Evolutionary conservation across 306 rosid genomes (phyloP).

Genomic region (Cicer judaicum): DNA sequence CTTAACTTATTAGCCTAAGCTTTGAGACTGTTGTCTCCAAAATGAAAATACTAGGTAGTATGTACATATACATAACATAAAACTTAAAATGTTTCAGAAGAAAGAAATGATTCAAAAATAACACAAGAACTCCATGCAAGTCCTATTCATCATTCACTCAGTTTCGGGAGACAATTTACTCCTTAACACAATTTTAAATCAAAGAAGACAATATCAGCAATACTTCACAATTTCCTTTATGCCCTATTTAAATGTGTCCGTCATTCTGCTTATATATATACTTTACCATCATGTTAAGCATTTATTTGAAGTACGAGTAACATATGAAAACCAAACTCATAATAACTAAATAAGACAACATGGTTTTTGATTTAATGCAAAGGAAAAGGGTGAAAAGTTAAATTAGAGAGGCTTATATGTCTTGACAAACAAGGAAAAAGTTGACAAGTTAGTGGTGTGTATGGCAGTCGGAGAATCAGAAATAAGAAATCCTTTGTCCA

Average conservation of each 20-base stretch:
- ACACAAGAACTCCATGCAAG: conserved; percentile 6
- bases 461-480: conserved; percentile 17
- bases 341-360: conserved; percentile 18
- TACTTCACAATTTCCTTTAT: conserved; percentile 18
- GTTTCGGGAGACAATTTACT: neutral
- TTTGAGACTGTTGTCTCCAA: conserved; percentile 21
- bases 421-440: conserved; percentile 12
- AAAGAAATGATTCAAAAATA: conserved; percentile 16
- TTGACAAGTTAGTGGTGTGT: conserved; percentile 21
- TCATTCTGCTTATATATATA: conserved; percentile 8
- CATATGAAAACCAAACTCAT: conserved; percentile 30
- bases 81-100: conserved; percentile 19
- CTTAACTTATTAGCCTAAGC: neutral
- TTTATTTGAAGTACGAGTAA: conserved; percentile 24
- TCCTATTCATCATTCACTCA: neutral
- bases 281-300: neutral
- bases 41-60: conserved; percentile 19
- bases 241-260: neutral
- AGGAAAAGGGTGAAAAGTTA: conserved; percentile 29
- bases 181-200: neutral
- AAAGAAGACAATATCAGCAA: conserved; percentile 6
- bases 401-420: conserved; percentile 15
- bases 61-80: neutral
- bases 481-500: conserved; percentile 26
- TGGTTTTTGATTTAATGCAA: conserved; percentile 9